Evolutionary conservation across 2,329 filamentous ascomycete genomes (phyloP), one percentile per base, ranked within the genome.

Genomic region (Monilinia laxa): DNA sequence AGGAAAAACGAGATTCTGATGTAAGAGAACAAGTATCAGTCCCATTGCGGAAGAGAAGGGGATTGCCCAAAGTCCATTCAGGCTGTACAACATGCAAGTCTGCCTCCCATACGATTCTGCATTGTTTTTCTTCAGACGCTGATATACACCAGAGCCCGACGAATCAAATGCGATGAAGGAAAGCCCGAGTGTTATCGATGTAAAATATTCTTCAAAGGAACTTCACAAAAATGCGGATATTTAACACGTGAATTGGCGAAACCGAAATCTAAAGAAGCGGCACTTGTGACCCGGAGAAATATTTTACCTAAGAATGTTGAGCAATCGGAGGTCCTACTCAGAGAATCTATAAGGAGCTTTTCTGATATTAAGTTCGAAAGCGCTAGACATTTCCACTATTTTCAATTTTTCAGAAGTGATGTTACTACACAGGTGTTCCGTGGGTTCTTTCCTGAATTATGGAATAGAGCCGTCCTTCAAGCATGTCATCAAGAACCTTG

Each of bases 11-110:
- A 53, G 20, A 53, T 49, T 10, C 38, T 14, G n/a, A 10, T 20
- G 16, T 20, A 40, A 47, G 31, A 31, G 54, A 59, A 31, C 23
- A n/a, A 23, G 59, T 16, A 20, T 60, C 55, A 2, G 25, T 28
- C 25, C 55, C 35, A 11, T 35, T 53, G 14, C 45, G 35, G 53
- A 65, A 60, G 49, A 59, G 63, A 35, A 59, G 47, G 42, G 63
- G 55, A 23, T 31, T 60, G 28, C 55, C 63, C 1, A 65, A 65
- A 45, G 63, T 65, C 38, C 55, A 65, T 25, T 42, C 54, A 9
- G 63, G 63, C 6, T 65, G 63, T 31, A 51, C 38, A 51, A 60
- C 63, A 10, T 65, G 55, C 63, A 65, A 65, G 63, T 65, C n/a
- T 40, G 58, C 16, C 28, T 62, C 58, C 28, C 45, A 20, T n/a